These are phyloP conservation scores for Domatiomyces globalis DNA, from an alignment of 2,329 filamentous ascomycete species.

Conservation along the genomic window DNA sequence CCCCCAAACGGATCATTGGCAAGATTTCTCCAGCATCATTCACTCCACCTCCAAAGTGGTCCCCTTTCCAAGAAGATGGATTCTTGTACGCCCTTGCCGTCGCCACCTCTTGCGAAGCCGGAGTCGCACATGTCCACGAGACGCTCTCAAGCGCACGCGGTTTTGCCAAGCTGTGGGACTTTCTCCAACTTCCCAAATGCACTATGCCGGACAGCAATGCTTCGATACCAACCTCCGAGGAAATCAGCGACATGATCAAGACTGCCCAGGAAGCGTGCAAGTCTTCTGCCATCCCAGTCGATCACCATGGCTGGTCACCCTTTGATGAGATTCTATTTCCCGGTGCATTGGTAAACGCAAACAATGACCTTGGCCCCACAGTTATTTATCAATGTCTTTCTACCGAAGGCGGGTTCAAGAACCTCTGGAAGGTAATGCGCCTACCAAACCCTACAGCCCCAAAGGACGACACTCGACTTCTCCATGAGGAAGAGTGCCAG, in stretches of 20 bases:
- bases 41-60: slow-evolving; percentile 4
- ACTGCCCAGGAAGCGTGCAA: not conserved
- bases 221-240: not conserved
- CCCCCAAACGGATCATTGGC: not conserved
- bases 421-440: not conserved
- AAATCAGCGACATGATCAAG: slow-evolving; percentile 5
- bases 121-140: not conserved
- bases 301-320: not conserved
- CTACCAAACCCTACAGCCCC: not conserved
- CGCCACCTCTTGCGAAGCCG: not conserved
- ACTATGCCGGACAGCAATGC: slow-evolving; percentile 1
- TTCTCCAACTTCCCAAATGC: slow-evolving; percentile 2
- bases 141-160: slow-evolving; percentile 3
- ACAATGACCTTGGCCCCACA: not conserved
- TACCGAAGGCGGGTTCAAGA: not conserved
- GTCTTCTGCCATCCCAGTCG: not conserved
- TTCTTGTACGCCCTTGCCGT: slow-evolving; percentile 4
- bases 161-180: slow-evolving; percentile 4
- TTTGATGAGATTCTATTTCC: not conserved
- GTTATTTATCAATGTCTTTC: not conserved
- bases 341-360: not conserved
- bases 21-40: not conserved
- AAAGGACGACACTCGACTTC: not conserved
- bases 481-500: not conserved
- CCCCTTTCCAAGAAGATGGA: slow-evolving; percentile 6